A percentile compares a stretch with the other conserved stretches of the same genome.
Evolutionary conservation across 2,329 filamentous ascomycete species (phyloP).

Genomic region (Penicillium thymicola): DNA sequence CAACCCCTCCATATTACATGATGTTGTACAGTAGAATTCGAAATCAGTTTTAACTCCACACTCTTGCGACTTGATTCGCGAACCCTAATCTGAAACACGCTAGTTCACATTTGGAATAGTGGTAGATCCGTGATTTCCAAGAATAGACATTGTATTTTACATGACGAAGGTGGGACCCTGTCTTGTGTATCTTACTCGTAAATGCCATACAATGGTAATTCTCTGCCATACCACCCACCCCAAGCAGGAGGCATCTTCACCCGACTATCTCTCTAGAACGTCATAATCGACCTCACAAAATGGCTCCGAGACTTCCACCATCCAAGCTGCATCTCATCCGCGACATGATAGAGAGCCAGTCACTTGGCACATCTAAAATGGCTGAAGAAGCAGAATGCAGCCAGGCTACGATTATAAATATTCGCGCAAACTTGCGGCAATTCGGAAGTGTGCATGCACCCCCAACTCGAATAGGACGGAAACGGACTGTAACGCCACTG

Average conservation of each 20-base stretch:
- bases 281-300: neutral
- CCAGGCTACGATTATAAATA: neutral
- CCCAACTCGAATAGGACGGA: neutral
- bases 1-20: no score
- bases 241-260: no score
- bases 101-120: neutral
- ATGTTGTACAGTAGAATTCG: neutral
- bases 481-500: neutral
- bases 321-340: neutral
- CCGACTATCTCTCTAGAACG: neutral
- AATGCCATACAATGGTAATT: neutral
- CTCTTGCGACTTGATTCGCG: neutral
- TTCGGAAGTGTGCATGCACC: no score
- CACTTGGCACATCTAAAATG: neutral
- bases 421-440: neutral
- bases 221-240: neutral
- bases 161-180: neutral
- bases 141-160: conserved; percentile 6
- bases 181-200: neutral
- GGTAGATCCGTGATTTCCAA: neutral
- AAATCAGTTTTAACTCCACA: conserved; percentile 1
- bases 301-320: neutral
- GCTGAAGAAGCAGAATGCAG: neutral
- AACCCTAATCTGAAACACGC: conserved; percentile 4
- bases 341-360: neutral